Conservation (phyloP, 148 eudicot species). For the Arctostaphylos glauca region DNA sequence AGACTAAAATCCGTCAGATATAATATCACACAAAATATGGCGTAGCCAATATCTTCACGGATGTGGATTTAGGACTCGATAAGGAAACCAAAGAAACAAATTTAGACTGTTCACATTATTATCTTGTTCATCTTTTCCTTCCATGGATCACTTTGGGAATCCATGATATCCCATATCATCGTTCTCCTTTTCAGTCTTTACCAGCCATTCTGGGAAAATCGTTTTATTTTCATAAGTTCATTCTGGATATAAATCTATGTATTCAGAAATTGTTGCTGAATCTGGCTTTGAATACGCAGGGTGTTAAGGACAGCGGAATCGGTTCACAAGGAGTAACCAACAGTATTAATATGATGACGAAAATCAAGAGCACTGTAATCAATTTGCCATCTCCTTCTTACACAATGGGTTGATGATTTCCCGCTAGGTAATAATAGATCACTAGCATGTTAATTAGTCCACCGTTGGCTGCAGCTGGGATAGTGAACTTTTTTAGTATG, state of each 20-base stretch:
- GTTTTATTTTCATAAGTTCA: background rate
- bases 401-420: slow-evolving; percentile 65
- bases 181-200: background rate
- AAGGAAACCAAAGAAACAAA: background rate
- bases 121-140: background rate
- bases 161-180: too few relatives aligned
- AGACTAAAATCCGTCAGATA: background rate
- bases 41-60: background rate
- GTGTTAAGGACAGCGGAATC: slow-evolving; percentile 94
- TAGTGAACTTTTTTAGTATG: background rate
- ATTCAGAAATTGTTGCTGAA: background rate
- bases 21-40: background rate
- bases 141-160: background rate
- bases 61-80: background rate
- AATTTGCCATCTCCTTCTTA: slow-evolving; percentile 88
- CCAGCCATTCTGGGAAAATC: background rate
- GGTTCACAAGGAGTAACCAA: slow-evolving; percentile 95
- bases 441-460: background rate
- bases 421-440: background rate
- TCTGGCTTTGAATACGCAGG: slow-evolving; percentile 31
- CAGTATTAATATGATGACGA: slow-evolving; percentile 97
- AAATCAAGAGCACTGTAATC: slow-evolving; percentile 90
- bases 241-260: background rate
- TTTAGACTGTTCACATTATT: background rate
- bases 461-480: background rate